Evolutionary conservation across 192 early-diverging fungal genomes (phyloP), one percentile per base, ranked within the genome.

Genomic region (Entomortierella parvispora): DNA sequence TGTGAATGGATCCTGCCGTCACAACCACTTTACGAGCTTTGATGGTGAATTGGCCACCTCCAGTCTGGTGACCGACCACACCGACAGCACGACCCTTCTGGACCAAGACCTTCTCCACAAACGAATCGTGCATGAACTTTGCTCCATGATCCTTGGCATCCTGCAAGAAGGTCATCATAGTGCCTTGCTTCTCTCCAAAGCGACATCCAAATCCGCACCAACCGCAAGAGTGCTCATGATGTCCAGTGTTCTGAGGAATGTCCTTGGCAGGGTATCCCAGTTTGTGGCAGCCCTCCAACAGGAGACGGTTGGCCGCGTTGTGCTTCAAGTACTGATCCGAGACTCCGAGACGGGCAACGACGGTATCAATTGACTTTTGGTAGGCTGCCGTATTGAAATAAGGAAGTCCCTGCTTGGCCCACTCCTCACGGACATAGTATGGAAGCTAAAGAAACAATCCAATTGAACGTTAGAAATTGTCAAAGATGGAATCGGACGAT

Each of bases 121-220:
- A 81, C 40, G 82, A 76, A 15, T 86, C 70, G 17, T 90, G 69
- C 50, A 93, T 57, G 46, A 94, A 90, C 31, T 84, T 75, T 2
- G 87, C 85, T 42, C 89, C 91, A 57, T 83, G 28, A 10, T 87
- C 69, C 53, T 85, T 76, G 34, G 93, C 92, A 62, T 93, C 91
- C 28, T 76, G 61, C 62, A 94, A 87, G 81, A 83, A 94, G 15
- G 91, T 91, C 55, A 83, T 77, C 50, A 82, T 76, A 3, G 89
- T 80, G 9, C 88, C 82, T 67, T 93, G 91, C 69, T 94, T 94
- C 61, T 88, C 83, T 7, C 86, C 90, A 37, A 84, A 88, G 32
- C 86, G 82, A 62, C 93, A 94, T 14, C 93, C 93, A 26, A 90
- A 86, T 23, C 65, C 78, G 45, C 93, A 93, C 71, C 71, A 90